phyloP scores from a whole-genome alignment of 2,329 filamentous ascomycete species.

The Fusarium chlamydosporum region DNA sequence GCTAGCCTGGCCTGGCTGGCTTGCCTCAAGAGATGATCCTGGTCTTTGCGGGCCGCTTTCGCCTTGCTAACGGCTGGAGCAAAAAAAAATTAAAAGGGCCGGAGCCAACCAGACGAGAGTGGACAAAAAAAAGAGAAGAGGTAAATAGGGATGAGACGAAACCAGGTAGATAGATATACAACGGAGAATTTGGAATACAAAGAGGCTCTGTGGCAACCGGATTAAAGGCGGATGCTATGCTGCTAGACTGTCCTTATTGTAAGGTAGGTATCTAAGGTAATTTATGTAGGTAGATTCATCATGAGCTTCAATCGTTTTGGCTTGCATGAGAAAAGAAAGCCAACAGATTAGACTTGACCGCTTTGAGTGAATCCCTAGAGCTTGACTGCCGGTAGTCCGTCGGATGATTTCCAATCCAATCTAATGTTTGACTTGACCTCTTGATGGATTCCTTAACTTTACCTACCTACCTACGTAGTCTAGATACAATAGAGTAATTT shows the following conservation, averaged over 20 bases:
- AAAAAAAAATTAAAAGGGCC: constrained; percentile 31
- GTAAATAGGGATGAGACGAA: neutral
- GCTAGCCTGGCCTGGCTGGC: constrained; percentile 13
- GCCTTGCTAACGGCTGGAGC: constrained; percentile 27
- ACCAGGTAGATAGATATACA: neutral
- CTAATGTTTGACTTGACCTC: no score
- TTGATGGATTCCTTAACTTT: no score
- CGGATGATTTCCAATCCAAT: no score
- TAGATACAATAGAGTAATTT: no score
- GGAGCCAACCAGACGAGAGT: constrained; percentile 2
- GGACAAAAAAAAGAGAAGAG: constrained; percentile 7
- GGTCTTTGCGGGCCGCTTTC: constrained; percentile 38
- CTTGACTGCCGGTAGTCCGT: constrained; percentile 19
- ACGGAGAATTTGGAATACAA: neutral
- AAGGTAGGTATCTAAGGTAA: neutral
- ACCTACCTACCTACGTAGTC: no score
- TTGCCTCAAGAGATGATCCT: constrained; percentile 27
- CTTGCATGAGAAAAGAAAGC: constrained; percentile 6
- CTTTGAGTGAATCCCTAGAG: neutral
- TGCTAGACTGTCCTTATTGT: constrained; percentile 2
- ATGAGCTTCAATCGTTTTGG: constrained; percentile 2
- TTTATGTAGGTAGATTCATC: constrained; percentile 9
- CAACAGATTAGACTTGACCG: constrained; percentile 5
- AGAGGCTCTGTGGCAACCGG: constrained; percentile 8
- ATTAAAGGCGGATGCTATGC: constrained; percentile 27